A percentile compares a stretch with the other conserved stretches of the same genome.
Conservation (phyloP, 2,329 filamentous ascomycete species). For the Colletotrichum sp. region DNA sequence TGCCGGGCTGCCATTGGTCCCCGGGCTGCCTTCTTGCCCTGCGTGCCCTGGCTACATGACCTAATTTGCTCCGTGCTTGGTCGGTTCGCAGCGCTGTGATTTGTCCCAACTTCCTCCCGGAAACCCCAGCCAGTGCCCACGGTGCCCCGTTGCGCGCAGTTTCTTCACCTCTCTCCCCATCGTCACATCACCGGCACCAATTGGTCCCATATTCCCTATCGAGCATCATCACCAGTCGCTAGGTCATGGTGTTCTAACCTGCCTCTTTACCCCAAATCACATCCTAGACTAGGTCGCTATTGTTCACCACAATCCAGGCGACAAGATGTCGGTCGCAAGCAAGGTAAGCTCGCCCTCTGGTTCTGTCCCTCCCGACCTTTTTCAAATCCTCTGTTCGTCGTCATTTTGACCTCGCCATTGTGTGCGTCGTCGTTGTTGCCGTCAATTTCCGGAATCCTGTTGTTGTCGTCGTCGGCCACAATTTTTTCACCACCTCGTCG, state of each 20-base stretch:
- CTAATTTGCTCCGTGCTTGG: conserved; percentile 19
- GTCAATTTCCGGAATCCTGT: neutral
- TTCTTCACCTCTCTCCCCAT: conserved; percentile 22
- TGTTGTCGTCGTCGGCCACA: neutral
- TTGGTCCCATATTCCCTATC: conserved; percentile 18
- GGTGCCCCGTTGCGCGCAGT: conserved; percentile 24
- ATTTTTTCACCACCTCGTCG: neutral
- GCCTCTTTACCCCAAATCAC: conserved; percentile 23
- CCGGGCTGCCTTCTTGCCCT: neutral
- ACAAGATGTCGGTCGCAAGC: conserved; percentile 27
- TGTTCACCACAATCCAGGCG: conserved; percentile 27
- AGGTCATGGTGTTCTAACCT: conserved; percentile 27
- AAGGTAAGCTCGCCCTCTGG: conserved; percentile 18
- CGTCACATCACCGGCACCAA: conserved; percentile 22
- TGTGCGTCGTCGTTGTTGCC: neutral
- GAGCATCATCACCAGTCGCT: conserved; percentile 20
- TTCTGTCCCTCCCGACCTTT: neutral
- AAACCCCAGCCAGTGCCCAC: neutral
- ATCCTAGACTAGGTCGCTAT: conserved; percentile 27
- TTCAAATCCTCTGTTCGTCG: neutral
- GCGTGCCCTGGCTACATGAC: conserved; percentile 12
- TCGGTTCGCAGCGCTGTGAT: conserved; percentile 8
- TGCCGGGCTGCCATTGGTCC: neutral
- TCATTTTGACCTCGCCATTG: neutral
- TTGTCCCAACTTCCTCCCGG: conserved; percentile 17